phyloP scores from a whole-genome alignment of 2,329 filamentous ascomycete species.

The Aspergillus proliferans region DNA sequence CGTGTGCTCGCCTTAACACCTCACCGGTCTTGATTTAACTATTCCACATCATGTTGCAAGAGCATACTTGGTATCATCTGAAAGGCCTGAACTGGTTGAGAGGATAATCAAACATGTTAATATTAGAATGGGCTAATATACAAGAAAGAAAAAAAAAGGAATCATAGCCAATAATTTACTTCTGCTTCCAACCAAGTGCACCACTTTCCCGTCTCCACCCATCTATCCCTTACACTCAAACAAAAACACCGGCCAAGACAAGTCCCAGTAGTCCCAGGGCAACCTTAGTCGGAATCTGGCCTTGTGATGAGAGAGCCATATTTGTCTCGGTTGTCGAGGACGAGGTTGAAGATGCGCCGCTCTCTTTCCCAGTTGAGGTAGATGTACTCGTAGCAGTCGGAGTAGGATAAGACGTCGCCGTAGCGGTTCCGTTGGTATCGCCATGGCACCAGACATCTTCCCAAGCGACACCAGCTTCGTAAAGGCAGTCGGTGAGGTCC shows the following conservation, averaged over 20 bases:
- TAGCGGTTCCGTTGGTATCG: slow-evolving; percentile 15
- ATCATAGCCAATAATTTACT: background rate
- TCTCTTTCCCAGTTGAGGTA: background rate
- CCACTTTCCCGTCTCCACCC: background rate
- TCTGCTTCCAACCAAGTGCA: background rate
- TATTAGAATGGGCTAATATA: too few relatives aligned
- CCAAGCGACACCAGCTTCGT: slow-evolving; percentile 15
- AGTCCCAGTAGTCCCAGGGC: background rate
- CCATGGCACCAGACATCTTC: slow-evolving; percentile 21
- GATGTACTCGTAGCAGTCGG: slow-evolving; percentile 4
- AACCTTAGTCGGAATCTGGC: background rate
- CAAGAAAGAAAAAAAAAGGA: too few relatives aligned
- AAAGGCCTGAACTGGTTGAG: too few relatives aligned
- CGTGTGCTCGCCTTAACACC: too few relatives aligned
- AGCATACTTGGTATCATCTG: too few relatives aligned
- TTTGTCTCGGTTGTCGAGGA: background rate
- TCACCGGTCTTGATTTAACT: too few relatives aligned
- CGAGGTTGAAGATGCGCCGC: slow-evolving; percentile 1
- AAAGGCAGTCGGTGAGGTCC: slow-evolving; percentile 21
- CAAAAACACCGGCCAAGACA: background rate
- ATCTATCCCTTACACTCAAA: background rate
- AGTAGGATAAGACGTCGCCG: slow-evolving; percentile 10
- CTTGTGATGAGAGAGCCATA: background rate
- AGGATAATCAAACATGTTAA: too few relatives aligned
- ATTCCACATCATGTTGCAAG: too few relatives aligned